These are phyloP conservation scores for Fusarium luffae DNA, from an alignment of 2,329 filamentous ascomycete genomes.

Conservation along the genomic window DNA sequence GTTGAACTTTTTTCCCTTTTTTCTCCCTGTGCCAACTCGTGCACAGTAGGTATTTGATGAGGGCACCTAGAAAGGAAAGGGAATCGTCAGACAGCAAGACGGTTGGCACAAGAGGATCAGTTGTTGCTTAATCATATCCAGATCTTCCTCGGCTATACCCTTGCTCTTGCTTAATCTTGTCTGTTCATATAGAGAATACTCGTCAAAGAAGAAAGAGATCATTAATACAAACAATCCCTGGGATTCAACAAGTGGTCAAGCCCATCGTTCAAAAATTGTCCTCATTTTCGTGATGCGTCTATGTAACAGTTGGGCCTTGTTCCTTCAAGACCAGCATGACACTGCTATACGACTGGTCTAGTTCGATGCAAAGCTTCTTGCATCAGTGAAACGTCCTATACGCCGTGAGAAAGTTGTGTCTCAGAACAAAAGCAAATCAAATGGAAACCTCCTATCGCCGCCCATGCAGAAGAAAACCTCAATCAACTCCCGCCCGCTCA, in stretches of 20 bases:
- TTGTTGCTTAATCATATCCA: constrained; percentile 17
- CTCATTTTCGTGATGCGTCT: constrained; percentile 25
- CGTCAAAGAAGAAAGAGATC: constrained; percentile 6
- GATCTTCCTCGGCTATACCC: constrained; percentile 20
- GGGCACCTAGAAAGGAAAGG: constrained; percentile 6
- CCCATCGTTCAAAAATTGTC: constrained; percentile 2
- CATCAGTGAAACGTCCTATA: constrained; percentile 12
- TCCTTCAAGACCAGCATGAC: neutral
- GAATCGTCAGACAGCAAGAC: constrained; percentile 2
- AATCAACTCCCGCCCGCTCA: constrained; percentile 32
- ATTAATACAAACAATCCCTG: constrained; percentile 12
- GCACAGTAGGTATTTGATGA: constrained; percentile 25
- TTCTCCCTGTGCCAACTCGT: constrained; percentile 25
- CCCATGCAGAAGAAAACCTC: constrained; percentile 36
- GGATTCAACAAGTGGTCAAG: neutral
- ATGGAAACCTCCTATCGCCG: constrained; percentile 21
- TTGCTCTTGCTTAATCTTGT: neutral
- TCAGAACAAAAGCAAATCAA: constrained; percentile 18
- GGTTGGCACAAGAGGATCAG: neutral
- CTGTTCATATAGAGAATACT: constrained; percentile 5
- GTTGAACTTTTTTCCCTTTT: constrained; percentile 21
- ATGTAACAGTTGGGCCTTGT: constrained; percentile 4
- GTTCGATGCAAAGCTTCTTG: constrained; percentile 22
- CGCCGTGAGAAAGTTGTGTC: constrained; percentile 17
- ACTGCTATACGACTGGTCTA: neutral